These are phyloP conservation scores for Graphiopsis chlorocephala DNA, from an alignment of 2,329 filamentous ascomycete genomes.

Conservation along the genomic window DNA sequence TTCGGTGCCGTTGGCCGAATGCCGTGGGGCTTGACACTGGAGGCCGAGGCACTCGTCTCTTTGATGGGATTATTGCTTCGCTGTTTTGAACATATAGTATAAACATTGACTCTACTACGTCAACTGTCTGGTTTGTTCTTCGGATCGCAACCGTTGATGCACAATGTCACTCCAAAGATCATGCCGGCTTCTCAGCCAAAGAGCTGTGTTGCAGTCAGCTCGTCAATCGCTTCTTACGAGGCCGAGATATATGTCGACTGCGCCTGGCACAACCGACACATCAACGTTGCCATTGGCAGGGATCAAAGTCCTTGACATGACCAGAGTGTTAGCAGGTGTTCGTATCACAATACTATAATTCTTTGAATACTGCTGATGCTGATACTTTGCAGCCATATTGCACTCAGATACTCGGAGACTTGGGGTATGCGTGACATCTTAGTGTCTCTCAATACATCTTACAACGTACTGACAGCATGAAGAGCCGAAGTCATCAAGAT, in stretches of 20 bases:
- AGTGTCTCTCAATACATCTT: not conserved
- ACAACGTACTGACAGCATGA: not conserved
- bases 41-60: constrained; percentile 3
- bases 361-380: constrained; percentile 2
- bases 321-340: constrained; percentile 89
- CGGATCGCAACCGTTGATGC: not conserved
- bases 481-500: constrained; percentile 97
- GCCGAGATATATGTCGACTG: constrained; percentile 43
- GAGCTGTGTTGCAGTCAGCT: constrained; percentile 9
- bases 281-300: constrained; percentile 71
- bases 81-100: not conserved
- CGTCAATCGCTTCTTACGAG: constrained; percentile 17
- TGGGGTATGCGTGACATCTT: constrained; percentile 64
- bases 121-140: not conserved
- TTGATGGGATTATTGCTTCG: not conserved
- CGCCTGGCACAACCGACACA: constrained; percentile 37
- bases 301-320: constrained; percentile 92
- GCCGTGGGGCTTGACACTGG: constrained; percentile 1
- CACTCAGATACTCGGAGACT: constrained; percentile 91
- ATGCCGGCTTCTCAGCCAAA: constrained; percentile 20
- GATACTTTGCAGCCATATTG: constrained; percentile 72
- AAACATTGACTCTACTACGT: not conserved
- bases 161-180: constrained; percentile 25
- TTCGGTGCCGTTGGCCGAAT: constrained; percentile 7
- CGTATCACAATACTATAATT: not conserved